Base-by-base conservation (phyloP, 306 rosid genomes). In the Casuarina equisetifolia region DNA sequence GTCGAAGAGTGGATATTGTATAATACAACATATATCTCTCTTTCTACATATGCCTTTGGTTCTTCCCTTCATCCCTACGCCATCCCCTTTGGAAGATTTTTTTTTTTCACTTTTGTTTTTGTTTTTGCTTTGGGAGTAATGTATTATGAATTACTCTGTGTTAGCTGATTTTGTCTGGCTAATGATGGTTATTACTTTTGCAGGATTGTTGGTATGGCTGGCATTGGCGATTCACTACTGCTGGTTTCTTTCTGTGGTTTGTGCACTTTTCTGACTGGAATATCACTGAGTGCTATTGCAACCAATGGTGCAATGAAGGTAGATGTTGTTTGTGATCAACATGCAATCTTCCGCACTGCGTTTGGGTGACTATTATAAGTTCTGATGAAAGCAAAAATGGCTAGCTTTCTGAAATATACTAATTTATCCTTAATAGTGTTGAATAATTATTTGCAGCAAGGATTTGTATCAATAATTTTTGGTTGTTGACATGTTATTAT, bases 241-340 rank as follows among this genome's bases (percentile, higher is more conserved):
- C 85, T 95, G 80, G 99, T 95, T 63, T 66, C 96, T 52, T 70
- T 91, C 72, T 95, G 99, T 84, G 98, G 99, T 76, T 76, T 81
- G 74, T 95, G 99, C 83, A 95, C 99, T 63, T 95, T 95, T 81
- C 88, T 95, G 78, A 95, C 99, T 76, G 87, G 94, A 82, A 92
- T 95, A 79, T 95, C 99, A 70, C 73, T 95, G 76, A 95, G 99
- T 82, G 99, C 99, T 62, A 95, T 95, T 86, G 99, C 99, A 79
- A 95, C 99, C 71, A 95, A 95, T 83, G 99, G 99, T 82, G 99
- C 99, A 74, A 95, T 95, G 99, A 95, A 95, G 98, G 99, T 95
- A 88, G 67, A 78, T 17, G 70, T 46, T 77, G 6, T 75, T 32
- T 67, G 54, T 9, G 42, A 66, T 42, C 19, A 2, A 40, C 71